Percentiles rank a stretch among this genome's conserved stretches.
Evolutionary conservation across 2,329 filamentous ascomycete genomes (phyloP).

Genomic region (Aureobasidium sp.): DNA sequence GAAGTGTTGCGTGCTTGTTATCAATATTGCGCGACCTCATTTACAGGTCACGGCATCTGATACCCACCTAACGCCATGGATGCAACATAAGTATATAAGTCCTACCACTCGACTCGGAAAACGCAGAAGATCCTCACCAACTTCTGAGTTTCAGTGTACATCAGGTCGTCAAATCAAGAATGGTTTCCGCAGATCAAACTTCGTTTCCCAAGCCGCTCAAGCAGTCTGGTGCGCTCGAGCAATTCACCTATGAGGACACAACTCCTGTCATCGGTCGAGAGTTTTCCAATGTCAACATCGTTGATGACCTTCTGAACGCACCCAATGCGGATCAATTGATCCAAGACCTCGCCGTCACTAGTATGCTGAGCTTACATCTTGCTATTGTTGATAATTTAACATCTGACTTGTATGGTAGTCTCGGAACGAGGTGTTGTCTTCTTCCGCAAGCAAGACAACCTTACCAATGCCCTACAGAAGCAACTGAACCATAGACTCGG

Average conservation of each 20-base stretch:
- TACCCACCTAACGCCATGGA: background rate
- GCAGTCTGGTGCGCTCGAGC: constrained; percentile 15
- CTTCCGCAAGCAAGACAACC: constrained; percentile 25
- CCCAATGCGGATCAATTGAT: constrained; percentile 16
- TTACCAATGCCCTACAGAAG: constrained; percentile 45
- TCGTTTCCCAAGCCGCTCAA: background rate
- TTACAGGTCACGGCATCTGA: background rate
- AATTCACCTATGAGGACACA: constrained; percentile 16
- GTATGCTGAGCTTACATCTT: background rate
- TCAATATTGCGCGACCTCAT: background rate
- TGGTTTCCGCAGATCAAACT: background rate
- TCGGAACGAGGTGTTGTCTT: constrained; percentile 20
- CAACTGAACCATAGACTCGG: constrained; percentile 47
- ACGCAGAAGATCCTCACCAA: background rate
- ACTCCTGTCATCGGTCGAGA: constrained; percentile 20
- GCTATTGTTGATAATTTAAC: background rate
- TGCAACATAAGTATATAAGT: background rate
- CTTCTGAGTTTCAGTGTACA: background rate
- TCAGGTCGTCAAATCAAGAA: background rate
- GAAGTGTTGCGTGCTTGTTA: constrained; percentile 5
- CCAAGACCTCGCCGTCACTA: constrained; percentile 18
- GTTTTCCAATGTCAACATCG: constrained; percentile 15
- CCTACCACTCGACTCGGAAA: background rate
- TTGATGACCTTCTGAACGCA: constrained; percentile 17
- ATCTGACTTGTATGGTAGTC: constrained; percentile 11